These are phyloP conservation scores for Chloranthus sessilifolius DNA, from an alignment of 164 flowering plant genomes.

Conservation along the genomic window DNA sequence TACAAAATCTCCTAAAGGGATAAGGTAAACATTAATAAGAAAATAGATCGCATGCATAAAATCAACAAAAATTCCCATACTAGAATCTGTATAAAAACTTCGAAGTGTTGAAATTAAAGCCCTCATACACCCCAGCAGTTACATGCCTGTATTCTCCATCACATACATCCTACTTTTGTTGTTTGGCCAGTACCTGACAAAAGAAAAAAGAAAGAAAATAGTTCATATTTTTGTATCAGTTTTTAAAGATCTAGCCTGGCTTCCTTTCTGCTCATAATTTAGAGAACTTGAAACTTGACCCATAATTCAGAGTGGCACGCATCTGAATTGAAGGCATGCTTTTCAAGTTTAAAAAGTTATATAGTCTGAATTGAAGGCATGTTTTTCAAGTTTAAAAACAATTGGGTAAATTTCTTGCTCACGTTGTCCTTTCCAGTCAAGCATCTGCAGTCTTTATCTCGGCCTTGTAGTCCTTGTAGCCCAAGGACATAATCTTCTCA, in stretches of 20 bases:
- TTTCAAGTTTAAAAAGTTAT: background rate
- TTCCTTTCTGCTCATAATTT: background rate
- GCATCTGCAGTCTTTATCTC: conserved; percentile 80
- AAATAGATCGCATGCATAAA: background rate
- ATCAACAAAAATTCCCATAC: background rate
- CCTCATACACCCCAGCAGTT: too few species aligned
- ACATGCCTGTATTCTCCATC: conserved; percentile 35
- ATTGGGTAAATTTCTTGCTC: conserved; percentile 58
- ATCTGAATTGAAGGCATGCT: background rate
- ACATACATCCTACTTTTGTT: conserved; percentile 34
- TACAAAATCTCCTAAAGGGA: conserved; percentile 23
- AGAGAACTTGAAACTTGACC: background rate
- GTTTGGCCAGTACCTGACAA: conserved; percentile 37
- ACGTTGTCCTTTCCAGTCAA: conserved; percentile 52
- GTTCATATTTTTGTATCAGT: background rate
- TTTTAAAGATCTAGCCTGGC: too few species aligned
- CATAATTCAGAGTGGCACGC: background rate
- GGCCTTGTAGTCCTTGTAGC: conserved; percentile 45
- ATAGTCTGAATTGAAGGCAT: background rate
- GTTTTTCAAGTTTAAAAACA: conserved; percentile 34
- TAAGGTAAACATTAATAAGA: background rate
- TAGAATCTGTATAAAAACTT: background rate
- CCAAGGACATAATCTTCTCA: conserved; percentile 63
- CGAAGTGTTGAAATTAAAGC: background rate
- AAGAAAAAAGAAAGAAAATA: conserved; percentile 6